Conservation (phyloP, 331 rosid species). For the Rhamnella rubrinervis region DNA sequence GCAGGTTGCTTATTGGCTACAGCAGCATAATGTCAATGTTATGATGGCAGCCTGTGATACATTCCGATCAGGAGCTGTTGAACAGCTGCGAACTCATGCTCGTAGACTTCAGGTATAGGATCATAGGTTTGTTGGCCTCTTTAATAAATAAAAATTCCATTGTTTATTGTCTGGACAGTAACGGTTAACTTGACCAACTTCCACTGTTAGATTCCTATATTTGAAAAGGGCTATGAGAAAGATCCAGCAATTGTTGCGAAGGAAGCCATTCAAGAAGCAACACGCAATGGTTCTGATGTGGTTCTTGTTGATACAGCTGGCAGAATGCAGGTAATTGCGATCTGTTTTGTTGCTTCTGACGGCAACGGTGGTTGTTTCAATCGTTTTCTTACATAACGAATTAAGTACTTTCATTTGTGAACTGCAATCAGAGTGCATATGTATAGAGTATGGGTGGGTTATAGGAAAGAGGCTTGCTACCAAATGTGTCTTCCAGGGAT, state of each 20-base stretch:
- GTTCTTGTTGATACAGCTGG: conserved; percentile 99
- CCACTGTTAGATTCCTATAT: conserved; percentile 75
- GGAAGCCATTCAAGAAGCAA: conserved; percentile 97
- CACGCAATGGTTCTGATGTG: conserved; percentile 91
- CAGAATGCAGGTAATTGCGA: conserved; percentile 75
- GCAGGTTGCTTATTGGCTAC: conserved; percentile 97
- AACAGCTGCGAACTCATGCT: conserved; percentile 98
- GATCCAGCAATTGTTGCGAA: conserved; percentile 98
- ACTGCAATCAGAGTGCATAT: neutral
- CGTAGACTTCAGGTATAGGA: conserved; percentile 86
- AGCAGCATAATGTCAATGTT: conserved; percentile 70
- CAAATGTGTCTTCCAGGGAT: neutral
- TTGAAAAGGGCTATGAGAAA: conserved; percentile 97
- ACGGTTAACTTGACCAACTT: conserved; percentile 11
- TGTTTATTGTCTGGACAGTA: neutral
- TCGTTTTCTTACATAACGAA: neutral
- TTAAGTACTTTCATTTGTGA: neutral
- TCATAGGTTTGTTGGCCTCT: conserved; percentile 4
- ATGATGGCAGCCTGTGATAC: conserved; percentile 99
- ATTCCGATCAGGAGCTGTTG: conserved; percentile 98
- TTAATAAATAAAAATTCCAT: neutral
- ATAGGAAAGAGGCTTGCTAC: neutral
- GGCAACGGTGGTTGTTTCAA: neutral
- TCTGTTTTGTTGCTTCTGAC: neutral
- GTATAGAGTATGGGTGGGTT: neutral